Base-by-base conservation (phyloP, 805 yeast species). In the Huiozyma sinensis region DNA sequence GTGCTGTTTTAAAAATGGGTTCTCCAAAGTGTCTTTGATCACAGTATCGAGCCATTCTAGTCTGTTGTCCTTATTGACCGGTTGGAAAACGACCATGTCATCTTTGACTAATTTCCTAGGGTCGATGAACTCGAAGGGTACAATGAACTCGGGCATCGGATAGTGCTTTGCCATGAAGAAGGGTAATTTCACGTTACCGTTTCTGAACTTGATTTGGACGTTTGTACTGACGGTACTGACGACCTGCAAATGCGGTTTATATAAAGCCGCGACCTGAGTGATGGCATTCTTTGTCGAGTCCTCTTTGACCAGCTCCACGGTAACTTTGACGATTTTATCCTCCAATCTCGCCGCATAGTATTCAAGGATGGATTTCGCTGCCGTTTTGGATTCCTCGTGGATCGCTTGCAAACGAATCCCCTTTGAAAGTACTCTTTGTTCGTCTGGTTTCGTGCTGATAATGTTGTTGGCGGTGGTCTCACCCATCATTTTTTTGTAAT, bases 151-250 rank as follows among this genome's bases (percentile, higher is more conserved):
- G 1, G 66, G 63, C 38, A 54, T 56, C 8, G 55, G 45, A 41
- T 53, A 55, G 47, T 61, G 58, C 40, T 56, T 53, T 58, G 57
- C 54, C 13, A 60, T 40, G 36, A 59, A 61, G 39, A 52, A 56
- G 4, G 67, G 63, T 28, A 63, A 46, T 42, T 63, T 63, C 1
- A 63, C 60, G 28, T 57, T 53, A 2, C 64, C 60, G 44, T 63
- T 63, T 44, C 52, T 58, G 41, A 62, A 63, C 43, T 61, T 63
- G n/a, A 63, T 61, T 42, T 57, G 63, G 36, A 61, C 43, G 39
- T 63, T 63, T 7, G 63, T 55, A 39, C 64, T 58, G 10, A 62
- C 65, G 2, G 66, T 61, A 38, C 63, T 58, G 7, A 60, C 49
- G 7, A 61, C 47, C 42, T 59, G 60, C 32, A 57, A 43, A 44